Evolutionary conservation across 2,329 filamentous ascomycete genomes (phyloP), one percentile per base, ranked within the genome.

Genomic region (Fusarium robinianum): DNA sequence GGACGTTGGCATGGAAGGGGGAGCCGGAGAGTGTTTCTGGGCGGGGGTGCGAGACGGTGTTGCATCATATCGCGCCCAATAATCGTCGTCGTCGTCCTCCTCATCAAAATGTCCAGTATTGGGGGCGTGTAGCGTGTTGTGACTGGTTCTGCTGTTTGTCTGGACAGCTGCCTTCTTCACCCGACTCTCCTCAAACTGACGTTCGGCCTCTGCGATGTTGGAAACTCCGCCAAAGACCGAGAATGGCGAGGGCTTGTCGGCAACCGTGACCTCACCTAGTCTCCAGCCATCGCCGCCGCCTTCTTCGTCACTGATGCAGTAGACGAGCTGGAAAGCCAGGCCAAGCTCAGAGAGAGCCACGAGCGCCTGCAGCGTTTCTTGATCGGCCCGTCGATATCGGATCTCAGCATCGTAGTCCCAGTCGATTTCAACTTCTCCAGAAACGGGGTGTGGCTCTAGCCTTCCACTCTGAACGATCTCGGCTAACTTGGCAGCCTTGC

Each of bases 371-470:
- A 91, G 67, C 0, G 88, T 94, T 68, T 94, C 88, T 30, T 79
- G 70, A 60, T 94, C 88, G 23, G 88, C 65, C n/a, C 87, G 76
- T 47, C 80, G 75, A 68, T 84, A 92, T 39, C 78, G 75, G 18
- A 76, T 74, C 46, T 81, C 74, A 6, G 81, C 77, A 43, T 89
- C 85, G 43, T 75, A 76, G 58, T 82, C 78, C 75, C 79, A 81
- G 64, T 88, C 83, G 14, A 91, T 69, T 68, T 92, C 88, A 40
- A 92, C 80, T 66, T 91, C 87, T 40, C 87, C 88, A 3, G 86
- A 90, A 5, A 86, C 81, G 3, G 88, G 88, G 60, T 94, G 88
- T n/a, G 87, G 86, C 65, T 91, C 86, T 21, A 92, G 72, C 31
- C 77, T 71, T 39, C 87, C 80, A 42, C 78, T 76, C 55, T 78